Conservation (phyloP, 1,284 basidiomycete species). For the Schizopora paradoxa region DNA sequence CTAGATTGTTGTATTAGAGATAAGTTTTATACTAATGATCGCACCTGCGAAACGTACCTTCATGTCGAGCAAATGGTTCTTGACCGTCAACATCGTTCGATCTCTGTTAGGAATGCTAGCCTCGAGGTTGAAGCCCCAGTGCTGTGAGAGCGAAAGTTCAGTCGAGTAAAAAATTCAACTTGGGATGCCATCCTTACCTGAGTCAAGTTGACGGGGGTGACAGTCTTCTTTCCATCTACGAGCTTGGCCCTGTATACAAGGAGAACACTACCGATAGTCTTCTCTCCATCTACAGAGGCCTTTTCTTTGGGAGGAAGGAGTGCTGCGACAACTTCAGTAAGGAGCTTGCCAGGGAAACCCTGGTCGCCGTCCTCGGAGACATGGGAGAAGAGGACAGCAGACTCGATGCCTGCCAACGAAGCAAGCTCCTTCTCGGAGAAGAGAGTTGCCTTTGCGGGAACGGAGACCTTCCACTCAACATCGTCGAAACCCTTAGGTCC, state of each 20-base stretch:
- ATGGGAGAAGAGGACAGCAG: conserved; percentile 48
- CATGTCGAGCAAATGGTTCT: conserved; percentile 53
- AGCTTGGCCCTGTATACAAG: conserved; percentile 65
- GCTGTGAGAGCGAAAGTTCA: conserved; percentile 34
- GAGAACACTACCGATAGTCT: conserved; percentile 55
- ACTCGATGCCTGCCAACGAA: conserved; percentile 34
- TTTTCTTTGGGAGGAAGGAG: conserved; percentile 47
- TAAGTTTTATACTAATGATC: not conserved
- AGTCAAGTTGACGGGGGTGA: conserved; percentile 70
- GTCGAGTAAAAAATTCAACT: conserved; percentile 3
- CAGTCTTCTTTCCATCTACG: conserved; percentile 35
- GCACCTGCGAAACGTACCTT: conserved; percentile 34
- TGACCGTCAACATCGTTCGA: conserved; percentile 40
- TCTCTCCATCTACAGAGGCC: conserved; percentile 33
- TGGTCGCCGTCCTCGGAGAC: conserved; percentile 64
- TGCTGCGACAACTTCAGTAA: conserved; percentile 54
- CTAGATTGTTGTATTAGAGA: conserved; percentile 27
- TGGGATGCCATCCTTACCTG: conserved; percentile 39
- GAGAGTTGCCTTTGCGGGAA: conserved; percentile 40
- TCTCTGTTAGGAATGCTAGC: conserved; percentile 47
- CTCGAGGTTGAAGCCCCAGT: conserved; percentile 78
- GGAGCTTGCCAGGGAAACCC: conserved; percentile 57
- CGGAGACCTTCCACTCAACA: conserved; percentile 44
- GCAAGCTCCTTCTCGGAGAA: conserved; percentile 51
- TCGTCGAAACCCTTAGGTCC: conserved; percentile 62